Evolutionary conservation across 2,329 filamentous ascomycete species (phyloP), one percentile per base, ranked within the genome.

Genomic region (Penicillium sp.): DNA sequence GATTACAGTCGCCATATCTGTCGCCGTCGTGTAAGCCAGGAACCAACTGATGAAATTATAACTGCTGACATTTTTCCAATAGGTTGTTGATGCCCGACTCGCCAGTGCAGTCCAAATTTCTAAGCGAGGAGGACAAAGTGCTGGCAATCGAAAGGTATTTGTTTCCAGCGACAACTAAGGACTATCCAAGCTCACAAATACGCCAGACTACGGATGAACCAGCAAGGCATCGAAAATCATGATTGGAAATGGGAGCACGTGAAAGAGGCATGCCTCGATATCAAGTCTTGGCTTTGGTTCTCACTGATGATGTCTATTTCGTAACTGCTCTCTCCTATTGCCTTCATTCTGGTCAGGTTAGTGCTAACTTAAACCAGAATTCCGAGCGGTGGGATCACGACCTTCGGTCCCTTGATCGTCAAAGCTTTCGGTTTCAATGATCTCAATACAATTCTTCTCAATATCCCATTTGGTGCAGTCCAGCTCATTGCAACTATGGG

Each of bases 261-360:
- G 3, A 61, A 65, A 32, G 81, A 84, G 51, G 69, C 78, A 0
- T 57, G 75, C 8, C 47, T 71, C 0, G 80, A 83, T 43, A 48
- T 70, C n/a, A 82, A 83, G 58, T 80, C 78, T 0, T 83, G 76
- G 75, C 62, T 77, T 18, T 79, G 77, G 75, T 73, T 79, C 68
- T 53, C 62, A 1, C 61, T 73, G 41, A 73, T 76, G 46, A 63
- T 77, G n/a, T 62, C 73, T 2, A 77, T 82, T 35, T 77, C 77
- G 65, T 73, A 61, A n/a, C 21, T 36, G 65, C 52, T 21, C 2
- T 33, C 30, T 16, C 11, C 9, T 13, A 20, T 25, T 10, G n/a
- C n/a, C n/a, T n/a, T n/a, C n/a, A n/a, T n/a, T n/a, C n/a, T n/a
- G n/a, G n/a, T 4, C 14, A 4, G 4, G 2, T 14, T 11, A 23